Conservation (phyloP, 2,329 filamentous ascomycete genomes). For the Furcasterigmium sp. region DNA sequence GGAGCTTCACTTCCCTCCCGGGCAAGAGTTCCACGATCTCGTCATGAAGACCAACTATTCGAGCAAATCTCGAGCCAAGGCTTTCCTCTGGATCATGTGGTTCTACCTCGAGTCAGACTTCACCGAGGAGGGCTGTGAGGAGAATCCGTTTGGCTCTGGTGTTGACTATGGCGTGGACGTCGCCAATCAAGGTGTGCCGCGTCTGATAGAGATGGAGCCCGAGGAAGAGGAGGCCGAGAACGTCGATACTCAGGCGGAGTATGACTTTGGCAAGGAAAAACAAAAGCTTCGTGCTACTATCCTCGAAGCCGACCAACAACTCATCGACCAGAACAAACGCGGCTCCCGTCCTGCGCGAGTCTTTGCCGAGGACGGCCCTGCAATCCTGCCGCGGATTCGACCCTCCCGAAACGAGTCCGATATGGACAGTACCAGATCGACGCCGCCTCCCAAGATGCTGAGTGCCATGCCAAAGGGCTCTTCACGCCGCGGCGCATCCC, state of each 20-base stretch:
- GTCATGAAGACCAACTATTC: slow-evolving; percentile 85
- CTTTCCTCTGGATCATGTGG: slow-evolving; percentile 98
- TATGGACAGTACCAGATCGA: slow-evolving; percentile 38
- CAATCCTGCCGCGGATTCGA: slow-evolving; percentile 57
- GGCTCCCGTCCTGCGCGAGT: slow-evolving; percentile 33
- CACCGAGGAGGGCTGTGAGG: slow-evolving; percentile 76
- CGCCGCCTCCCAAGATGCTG: slow-evolving; percentile 30
- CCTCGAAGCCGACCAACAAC: slow-evolving; percentile 68
- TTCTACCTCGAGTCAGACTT: slow-evolving; percentile 98
- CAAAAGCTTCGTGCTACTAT: slow-evolving; percentile 71
- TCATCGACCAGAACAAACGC: slow-evolving; percentile 57
- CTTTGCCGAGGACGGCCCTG: slow-evolving; percentile 47
- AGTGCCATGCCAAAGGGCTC: slow-evolving; percentile 3
- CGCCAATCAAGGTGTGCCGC: slow-evolving; percentile 64
- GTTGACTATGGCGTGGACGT: slow-evolving; percentile 61
- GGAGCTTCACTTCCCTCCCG: slow-evolving; percentile 81
- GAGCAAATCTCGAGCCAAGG: slow-evolving; percentile 75
- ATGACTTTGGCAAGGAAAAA: slow-evolving; percentile 67
- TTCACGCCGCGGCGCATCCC: slow-evolving; percentile 29
- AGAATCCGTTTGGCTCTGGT: slow-evolving; percentile 82
- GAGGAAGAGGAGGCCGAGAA: slow-evolving; percentile 67
- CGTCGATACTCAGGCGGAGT: slow-evolving; percentile 65
- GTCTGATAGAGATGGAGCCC: slow-evolving; percentile 57
- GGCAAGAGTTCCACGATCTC: slow-evolving; percentile 90
- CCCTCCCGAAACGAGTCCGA: slow-evolving; percentile 55